Base-by-base conservation (phyloP, 1,284 basidiomycete genomes). In the Sporisorium graminicola region DNA sequence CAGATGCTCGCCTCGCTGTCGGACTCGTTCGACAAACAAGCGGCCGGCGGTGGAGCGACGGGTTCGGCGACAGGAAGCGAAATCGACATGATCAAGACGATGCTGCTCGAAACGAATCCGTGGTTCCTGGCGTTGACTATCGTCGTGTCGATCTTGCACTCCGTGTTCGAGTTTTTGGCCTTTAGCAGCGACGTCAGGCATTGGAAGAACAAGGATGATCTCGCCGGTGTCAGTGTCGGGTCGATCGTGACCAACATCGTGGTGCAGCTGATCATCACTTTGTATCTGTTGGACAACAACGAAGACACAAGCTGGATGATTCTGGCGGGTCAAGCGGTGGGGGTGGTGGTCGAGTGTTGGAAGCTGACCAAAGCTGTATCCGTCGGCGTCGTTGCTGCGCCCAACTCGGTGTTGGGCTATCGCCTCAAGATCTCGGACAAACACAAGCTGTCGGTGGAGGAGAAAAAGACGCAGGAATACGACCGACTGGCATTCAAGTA, bases 261-360 rank as follows among this genome's bases (percentile, higher is more conserved):
- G 83, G 93, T 95, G 8, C 82, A 87, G 88, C 86, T 92, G 44
- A 89, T 98, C 80, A 92, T 97, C 80, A 88, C 97, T 46, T 89
- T 98, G 26, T 98, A 98, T 87, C 91, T 98, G 76, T 90, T 97
- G 79, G 96, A 98, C 87, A 95, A 94, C 85, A 94, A 93, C 80
- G 92, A 94, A 69, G 93, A 98, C 85, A 98, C 96, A 26, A 93
- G 86, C 79, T 96, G 93, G 91, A 97, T 97, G 93, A 95, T 97
- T 83, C 89, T 98, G 24, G 90, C 94, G 85, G 91, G 92, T 5
- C 94, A 94, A 75, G 83, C 77, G 46, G 86, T 87, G 26, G 95
- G 95, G 33, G 90, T 96, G 31, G 70, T 94, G 31, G 92, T 98
- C 69, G 96, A 99, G 86, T 94, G 94, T 1, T 98, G 95, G 96